Percentiles rank a stretch among this genome's conserved stretches.
phyloP scores from a whole-genome alignment of 768 basidiomycete species.

The Hygrocybe punicea region DNA sequence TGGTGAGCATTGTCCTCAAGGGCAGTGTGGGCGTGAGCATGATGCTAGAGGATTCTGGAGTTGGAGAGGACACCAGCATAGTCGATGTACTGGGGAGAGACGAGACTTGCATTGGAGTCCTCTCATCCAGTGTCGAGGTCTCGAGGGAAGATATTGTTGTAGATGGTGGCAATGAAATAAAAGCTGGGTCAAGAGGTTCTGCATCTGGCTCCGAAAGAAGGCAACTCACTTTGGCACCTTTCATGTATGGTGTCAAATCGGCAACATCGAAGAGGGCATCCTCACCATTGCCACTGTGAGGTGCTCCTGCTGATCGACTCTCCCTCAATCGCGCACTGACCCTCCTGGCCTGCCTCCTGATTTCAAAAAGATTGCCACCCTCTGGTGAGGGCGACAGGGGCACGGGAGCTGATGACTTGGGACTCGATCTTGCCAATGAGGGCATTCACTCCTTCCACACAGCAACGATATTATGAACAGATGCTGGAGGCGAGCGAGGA shows the following conservation, averaged over 20 bases:
- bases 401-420: slow-evolving; percentile 38
- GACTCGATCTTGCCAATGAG: slow-evolving; percentile 35
- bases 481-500: slow-evolving; percentile 67
- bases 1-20: slow-evolving; percentile 12
- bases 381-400: slow-evolving; percentile 38
- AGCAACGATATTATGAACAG: slow-evolving; percentile 73
- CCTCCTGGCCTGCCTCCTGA: slow-evolving; percentile 44
- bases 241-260: slow-evolving; percentile 47
- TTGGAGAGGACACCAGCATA: not conserved
- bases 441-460: slow-evolving; percentile 80
- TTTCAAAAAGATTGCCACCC: slow-evolving; percentile 51
- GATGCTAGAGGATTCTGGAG: not conserved
- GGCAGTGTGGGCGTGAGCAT: slow-evolving; percentile 15
- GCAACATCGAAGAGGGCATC: slow-evolving; percentile 35
- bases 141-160: slow-evolving; percentile 15
- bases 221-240: slow-evolving; percentile 46
- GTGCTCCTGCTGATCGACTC: not conserved
- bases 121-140: slow-evolving; percentile 25
- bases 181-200: not conserved
- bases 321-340: slow-evolving; percentile 37
- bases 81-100: not conserved
- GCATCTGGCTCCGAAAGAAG: not conserved
- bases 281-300: not conserved
- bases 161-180: slow-evolving; percentile 12
- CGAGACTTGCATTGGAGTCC: slow-evolving; percentile 34